phyloP scores from a whole-genome alignment of 345 rosid genomes.

The Eucalyptus polybractea region DNA sequence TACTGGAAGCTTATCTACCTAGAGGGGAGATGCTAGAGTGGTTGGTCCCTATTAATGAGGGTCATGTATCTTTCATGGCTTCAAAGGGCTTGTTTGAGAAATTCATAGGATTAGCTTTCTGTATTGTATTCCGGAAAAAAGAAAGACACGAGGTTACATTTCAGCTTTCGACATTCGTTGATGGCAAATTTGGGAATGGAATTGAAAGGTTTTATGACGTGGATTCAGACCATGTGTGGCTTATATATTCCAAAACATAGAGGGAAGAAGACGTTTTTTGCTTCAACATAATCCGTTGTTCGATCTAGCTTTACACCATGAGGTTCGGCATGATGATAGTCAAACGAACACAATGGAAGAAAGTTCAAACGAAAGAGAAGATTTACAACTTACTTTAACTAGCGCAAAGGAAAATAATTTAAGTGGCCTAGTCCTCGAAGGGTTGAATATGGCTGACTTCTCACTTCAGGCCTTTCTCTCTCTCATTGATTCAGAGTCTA shows the following conservation, averaged over 20 bases:
- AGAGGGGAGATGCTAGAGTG: background rate
- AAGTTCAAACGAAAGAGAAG: background rate
- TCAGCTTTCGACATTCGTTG: fast-evolving
- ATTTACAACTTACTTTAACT: background rate
- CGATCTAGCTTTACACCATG: background rate
- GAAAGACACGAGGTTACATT: too few species aligned
- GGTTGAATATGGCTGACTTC: background rate
- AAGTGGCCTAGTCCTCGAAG: background rate
- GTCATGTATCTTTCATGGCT: background rate
- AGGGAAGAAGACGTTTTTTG: background rate
- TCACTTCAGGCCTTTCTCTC: background rate
- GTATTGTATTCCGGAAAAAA: background rate
- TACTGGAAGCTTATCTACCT: background rate
- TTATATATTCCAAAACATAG: background rate
- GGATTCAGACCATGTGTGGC: background rate
- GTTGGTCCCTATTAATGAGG: background rate
- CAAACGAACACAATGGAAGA: background rate
- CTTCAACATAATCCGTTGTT: background rate
- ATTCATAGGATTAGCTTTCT: background rate
- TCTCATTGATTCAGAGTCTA: background rate
- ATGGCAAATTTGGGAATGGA: background rate
- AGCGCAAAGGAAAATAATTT: background rate
- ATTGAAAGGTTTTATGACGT: too few species aligned
- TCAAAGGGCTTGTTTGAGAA: background rate
- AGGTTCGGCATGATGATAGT: background rate